Percentiles rank a stretch among this genome's conserved stretches.
phyloP scores from a whole-genome alignment of 2,329 filamentous ascomycete species.

The Plenodomus lindquistii region DNA sequence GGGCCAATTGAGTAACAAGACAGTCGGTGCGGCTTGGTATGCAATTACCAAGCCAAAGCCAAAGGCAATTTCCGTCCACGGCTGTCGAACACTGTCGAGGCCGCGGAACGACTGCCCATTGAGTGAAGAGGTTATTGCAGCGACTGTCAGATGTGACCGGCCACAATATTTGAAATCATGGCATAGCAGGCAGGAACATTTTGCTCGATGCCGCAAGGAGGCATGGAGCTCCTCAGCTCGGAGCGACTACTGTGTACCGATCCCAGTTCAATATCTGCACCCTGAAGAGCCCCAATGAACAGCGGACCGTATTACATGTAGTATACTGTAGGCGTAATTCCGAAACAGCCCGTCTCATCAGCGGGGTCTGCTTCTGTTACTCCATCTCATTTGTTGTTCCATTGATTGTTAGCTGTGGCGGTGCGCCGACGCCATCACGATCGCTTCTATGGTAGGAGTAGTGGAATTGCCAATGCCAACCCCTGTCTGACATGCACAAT shows the following conservation, averaged over 20 bases:
- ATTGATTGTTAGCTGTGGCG: not conserved
- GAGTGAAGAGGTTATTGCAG: not conserved
- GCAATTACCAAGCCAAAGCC: not conserved
- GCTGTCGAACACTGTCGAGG: no score
- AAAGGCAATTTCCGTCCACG: not conserved
- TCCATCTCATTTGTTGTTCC: not conserved
- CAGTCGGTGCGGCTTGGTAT: not conserved
- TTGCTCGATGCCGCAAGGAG: not conserved
- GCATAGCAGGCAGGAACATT: not conserved
- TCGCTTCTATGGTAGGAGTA: not conserved
- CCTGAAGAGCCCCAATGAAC: slow-evolving; percentile 1
- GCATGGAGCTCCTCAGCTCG: not conserved
- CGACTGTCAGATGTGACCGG: not conserved
- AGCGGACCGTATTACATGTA: not conserved
- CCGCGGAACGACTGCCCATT: not conserved
- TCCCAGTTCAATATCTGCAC: slow-evolving; percentile 11
- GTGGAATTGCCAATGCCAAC: slow-evolving; percentile 10
- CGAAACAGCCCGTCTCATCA: no score
- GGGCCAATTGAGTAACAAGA: not conserved
- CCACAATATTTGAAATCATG: not conserved
- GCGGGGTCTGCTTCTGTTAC: not conserved
- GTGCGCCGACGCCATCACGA: not conserved
- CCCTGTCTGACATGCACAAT: not conserved
- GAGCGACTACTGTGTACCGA: slow-evolving; percentile 5
- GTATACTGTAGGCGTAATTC: no score